phyloP scores from a whole-genome alignment of 2,329 filamentous ascomycete genomes.

The Neurospora crassa region DNA sequence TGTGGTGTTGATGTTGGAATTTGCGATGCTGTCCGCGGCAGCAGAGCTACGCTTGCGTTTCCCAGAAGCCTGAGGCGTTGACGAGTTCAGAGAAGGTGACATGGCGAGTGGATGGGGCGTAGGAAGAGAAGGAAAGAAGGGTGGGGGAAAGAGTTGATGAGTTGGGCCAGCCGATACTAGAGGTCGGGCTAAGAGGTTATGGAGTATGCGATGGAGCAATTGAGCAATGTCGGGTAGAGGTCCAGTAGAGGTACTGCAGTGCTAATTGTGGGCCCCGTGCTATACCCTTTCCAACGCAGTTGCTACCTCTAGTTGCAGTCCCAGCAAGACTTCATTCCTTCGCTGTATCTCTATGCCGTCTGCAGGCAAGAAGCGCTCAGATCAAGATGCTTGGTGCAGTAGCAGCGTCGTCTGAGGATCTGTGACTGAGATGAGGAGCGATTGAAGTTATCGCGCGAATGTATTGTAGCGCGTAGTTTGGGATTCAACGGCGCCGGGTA shows the following conservation, averaged over 20 bases:
- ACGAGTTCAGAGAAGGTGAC: constrained; percentile 47
- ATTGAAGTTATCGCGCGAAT: not conserved
- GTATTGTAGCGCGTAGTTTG: not conserved
- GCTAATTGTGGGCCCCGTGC: constrained; percentile 1
- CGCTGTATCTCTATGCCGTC: not conserved
- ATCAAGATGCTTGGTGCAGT: not conserved
- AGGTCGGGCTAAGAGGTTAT: not conserved
- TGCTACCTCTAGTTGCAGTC: not conserved
- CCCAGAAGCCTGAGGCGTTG: constrained; percentile 35
- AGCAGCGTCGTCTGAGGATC: not conserved
- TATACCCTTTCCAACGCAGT: not conserved
- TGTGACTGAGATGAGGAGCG: not conserved
- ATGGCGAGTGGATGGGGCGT: constrained; percentile 27
- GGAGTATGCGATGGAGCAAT: not conserved
- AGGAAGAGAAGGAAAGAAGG: constrained; percentile 1
- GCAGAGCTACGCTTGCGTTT: constrained; percentile 75
- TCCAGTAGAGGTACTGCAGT: not conserved
- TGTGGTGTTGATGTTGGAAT: constrained; percentile 28
- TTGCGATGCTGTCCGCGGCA: constrained; percentile 38
- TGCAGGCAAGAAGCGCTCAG: not conserved
- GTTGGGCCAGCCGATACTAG: not conserved
- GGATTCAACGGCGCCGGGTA: not conserved
- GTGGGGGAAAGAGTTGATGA: constrained; percentile 1
- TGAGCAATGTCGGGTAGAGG: not conserved
- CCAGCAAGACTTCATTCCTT: not conserved